phyloP scores from a whole-genome alignment of 2,329 filamentous ascomycete species.

The Neofusicoccum cordaticola region DNA sequence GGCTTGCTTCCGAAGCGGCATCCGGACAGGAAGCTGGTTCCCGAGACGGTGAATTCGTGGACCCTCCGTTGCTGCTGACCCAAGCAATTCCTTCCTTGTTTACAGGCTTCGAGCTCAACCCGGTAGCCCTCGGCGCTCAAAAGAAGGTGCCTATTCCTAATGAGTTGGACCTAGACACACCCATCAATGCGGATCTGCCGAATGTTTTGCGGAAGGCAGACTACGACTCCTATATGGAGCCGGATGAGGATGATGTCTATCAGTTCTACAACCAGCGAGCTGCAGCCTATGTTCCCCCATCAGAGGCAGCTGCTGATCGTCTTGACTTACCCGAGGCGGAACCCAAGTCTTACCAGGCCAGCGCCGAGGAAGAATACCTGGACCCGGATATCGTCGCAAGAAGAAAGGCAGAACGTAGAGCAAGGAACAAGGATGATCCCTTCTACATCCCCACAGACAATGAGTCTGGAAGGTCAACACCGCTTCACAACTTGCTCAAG shows the following conservation, averaged over 20 bases:
- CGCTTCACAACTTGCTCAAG: constrained; percentile 70
- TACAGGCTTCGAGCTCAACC: constrained; percentile 82
- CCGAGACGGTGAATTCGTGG: constrained; percentile 65
- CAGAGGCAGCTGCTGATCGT: constrained; percentile 40
- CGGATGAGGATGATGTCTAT: constrained; percentile 44
- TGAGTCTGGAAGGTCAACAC: constrained; percentile 65
- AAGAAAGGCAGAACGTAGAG: constrained; percentile 71
- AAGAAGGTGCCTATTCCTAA: constrained; percentile 78
- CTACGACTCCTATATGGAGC: constrained; percentile 39
- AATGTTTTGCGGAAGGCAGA: constrained; percentile 59
- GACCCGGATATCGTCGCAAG: constrained; percentile 72
- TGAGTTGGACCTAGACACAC: constrained; percentile 73
- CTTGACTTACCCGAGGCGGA: constrained; percentile 39
- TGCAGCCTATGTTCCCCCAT: constrained; percentile 25
- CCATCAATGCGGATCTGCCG: constrained; percentile 74
- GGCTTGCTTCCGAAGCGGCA: constrained; percentile 78
- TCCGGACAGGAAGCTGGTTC: constrained; percentile 58
- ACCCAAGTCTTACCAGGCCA: constrained; percentile 45
- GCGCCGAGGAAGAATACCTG: constrained; percentile 52
- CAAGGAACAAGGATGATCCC: constrained; percentile 87
- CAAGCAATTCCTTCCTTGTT: constrained; percentile 90
- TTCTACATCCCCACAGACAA: constrained; percentile 73
- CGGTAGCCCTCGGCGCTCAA: constrained; percentile 79
- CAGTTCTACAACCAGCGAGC: constrained; percentile 46
- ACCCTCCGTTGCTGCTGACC: constrained; percentile 79